Evolutionary conservation across 1,284 basidiomycete species (phyloP), one percentile per base, ranked within the genome.

Genomic region (Papiliotrema fonsecae): DNA sequence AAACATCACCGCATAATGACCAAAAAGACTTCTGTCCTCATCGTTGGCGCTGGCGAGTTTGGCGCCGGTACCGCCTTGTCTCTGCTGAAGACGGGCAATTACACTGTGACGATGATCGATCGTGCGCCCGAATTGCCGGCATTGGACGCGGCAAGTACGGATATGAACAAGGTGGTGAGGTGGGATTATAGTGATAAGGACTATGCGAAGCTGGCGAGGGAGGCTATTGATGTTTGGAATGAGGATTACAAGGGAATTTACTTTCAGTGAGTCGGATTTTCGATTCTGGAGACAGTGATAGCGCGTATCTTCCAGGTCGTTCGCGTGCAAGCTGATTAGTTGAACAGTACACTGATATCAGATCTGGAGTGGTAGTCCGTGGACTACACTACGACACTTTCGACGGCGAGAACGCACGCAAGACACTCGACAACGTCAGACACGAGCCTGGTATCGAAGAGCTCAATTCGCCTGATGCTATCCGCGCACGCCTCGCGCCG

Each of bases 191-290:
- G 65, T 38, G 70, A 73, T 51, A 60, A 58, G 7, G 41, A 50
- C 22, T 54, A 66, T 9, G 62, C 73, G 2, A 47, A 51, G 24
- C 58, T 75, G 9, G 67, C 68, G 14, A 54, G 72, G n/a, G 70
- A 73, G 10, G 72, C 72, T 2, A 57, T 74, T 26, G 55, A 63
- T n/a, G 55, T 64, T 43, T 75, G 73, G 73, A 56, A 60, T 22
- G 59, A 61, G 45, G 70, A 79, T 59, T 92, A 86, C 86, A 79
- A 79, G 31, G 81, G 83, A 47, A 79, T 79, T 42, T 94, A 91
- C 72, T 85, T 86, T 59, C 85, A 90, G 87, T 89, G 67, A 61
- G 83, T 54, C 27, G 16, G 3, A n/a, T 16, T 16, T 19, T 16
- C 37, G 28, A 9, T 13, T 7, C 41, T 37, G 19, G 22, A 28